A percentile compares a stretch with the other conserved stretches of the same genome.
Conservation (phyloP, 2,329 filamentous ascomycete genomes). For the Berkeleyomyces rouxiae region DNA sequence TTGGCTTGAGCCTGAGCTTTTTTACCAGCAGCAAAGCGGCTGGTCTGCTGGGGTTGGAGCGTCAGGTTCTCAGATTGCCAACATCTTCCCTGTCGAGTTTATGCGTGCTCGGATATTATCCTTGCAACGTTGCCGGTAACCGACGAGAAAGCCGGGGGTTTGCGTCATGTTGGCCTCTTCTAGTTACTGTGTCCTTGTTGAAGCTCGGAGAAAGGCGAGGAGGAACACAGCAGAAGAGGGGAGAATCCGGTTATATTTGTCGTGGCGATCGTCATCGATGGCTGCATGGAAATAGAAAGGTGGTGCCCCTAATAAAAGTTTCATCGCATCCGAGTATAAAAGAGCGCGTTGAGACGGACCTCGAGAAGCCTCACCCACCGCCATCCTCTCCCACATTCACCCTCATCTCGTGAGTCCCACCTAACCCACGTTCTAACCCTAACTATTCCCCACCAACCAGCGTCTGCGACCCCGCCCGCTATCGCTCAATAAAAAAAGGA, state of each 20-base stretch:
- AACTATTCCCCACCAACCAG: background rate
- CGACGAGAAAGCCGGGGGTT: background rate
- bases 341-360: background rate
- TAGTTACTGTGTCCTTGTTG: background rate
- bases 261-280: background rate
- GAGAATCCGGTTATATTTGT: background rate
- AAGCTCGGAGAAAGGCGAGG: background rate
- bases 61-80: background rate
- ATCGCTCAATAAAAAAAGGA: background rate
- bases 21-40: background rate
- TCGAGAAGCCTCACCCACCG: no score
- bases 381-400: no score
- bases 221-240: no score
- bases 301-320: no score
- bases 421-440: background rate
- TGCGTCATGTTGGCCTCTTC: slow-evolving; percentile 7
- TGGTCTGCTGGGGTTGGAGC: background rate
- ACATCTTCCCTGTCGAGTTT: background rate
- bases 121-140: slow-evolving; percentile 10
- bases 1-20: background rate
- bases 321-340: background rate
- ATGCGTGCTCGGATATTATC: slow-evolving; percentile 3
- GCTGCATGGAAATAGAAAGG: background rate
- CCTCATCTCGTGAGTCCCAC: no score
- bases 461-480: background rate